phyloP scores from a whole-genome alignment of 306 rosid species.

The Glycyrrhiza uralensis region DNA sequence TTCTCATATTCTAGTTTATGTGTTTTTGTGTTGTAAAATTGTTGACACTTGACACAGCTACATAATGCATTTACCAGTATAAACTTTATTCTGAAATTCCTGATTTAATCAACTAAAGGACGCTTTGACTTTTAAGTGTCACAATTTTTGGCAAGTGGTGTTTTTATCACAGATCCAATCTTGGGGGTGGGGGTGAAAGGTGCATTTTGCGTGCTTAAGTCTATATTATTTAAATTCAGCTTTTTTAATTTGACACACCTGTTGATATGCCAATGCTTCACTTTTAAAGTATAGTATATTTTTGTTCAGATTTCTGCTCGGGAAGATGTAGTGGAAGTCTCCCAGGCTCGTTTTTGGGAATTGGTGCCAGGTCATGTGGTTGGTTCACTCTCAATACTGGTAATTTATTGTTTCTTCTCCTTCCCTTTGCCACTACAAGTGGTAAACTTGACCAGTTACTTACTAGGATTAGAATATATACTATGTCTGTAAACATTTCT shows the following conservation, averaged over 20 bases:
- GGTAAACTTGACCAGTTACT: not conserved
- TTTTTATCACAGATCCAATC: not conserved
- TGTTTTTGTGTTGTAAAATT: not conserved
- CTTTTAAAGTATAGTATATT: not conserved
- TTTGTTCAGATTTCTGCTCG: slow-evolving; percentile 56
- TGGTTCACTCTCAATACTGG: slow-evolving; percentile 79
- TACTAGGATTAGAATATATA: slow-evolving; percentile 5
- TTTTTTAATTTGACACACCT: not conserved
- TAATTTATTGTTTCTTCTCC: slow-evolving; percentile 1
- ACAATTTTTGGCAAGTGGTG: not conserved
- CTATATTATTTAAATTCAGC: not conserved
- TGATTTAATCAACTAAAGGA: not conserved
- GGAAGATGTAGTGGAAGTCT: slow-evolving; percentile 75
- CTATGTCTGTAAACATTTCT: not conserved
- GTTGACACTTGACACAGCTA: not conserved
- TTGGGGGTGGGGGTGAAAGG: not conserved
- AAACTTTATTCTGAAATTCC: slow-evolving; percentile 16
- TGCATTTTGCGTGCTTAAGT: slow-evolving; percentile 1
- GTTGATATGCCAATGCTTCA: not conserved
- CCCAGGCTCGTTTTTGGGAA: slow-evolving; percentile 91
- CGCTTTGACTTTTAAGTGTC: slow-evolving; percentile 13
- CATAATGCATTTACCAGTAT: not conserved
- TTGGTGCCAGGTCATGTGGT: slow-evolving; percentile 88
- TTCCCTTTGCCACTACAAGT: not conserved
- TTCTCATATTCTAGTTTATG: not conserved